These are phyloP conservation scores for Iberis pinnata DNA, from an alignment of 345 rosid species.

Conservation along the genomic window DNA sequence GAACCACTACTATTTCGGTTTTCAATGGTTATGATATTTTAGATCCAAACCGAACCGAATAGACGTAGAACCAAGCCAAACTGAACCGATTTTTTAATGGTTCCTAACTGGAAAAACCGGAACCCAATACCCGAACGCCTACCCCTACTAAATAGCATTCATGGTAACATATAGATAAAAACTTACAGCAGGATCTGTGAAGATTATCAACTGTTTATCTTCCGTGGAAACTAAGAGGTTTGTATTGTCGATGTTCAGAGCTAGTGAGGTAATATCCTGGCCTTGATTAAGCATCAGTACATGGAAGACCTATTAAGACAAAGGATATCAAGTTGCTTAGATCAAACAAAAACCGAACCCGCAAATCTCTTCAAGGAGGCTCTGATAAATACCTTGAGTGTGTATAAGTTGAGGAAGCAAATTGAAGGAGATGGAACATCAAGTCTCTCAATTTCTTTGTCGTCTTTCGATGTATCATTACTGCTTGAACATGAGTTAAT, in stretches of 20 bases:
- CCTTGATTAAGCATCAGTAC: slow-evolving; percentile 56
- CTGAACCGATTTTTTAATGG: too few species aligned
- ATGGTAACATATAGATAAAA: neutral
- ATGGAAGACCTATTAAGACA: slow-evolving; percentile 60
- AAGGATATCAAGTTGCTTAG: slow-evolving; percentile 9
- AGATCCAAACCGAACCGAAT: too few species aligned
- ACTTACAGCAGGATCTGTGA: slow-evolving; percentile 96
- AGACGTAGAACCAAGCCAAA: too few species aligned
- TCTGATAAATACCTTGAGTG: slow-evolving; percentile 44
- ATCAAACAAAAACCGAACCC: neutral
- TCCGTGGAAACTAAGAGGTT: slow-evolving; percentile 88
- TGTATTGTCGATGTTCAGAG: slow-evolving; percentile 71
- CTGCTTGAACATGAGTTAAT: slow-evolving; percentile 43
- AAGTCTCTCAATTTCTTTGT: slow-evolving; percentile 34
- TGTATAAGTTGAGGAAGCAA: slow-evolving; percentile 77
- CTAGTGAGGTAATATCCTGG: slow-evolving; percentile 80
- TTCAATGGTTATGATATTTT: too few species aligned
- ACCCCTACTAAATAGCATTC: too few species aligned
- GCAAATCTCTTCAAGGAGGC: neutral
- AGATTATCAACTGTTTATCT: slow-evolving; percentile 80
- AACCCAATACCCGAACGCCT: too few species aligned
- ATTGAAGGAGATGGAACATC: slow-evolving; percentile 65
- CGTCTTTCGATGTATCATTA: slow-evolving; percentile 32
- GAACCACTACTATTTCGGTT: too few species aligned
- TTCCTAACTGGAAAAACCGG: too few species aligned